Evolutionary conservation across 1,139 yeast species (phyloP).

Genomic region (Pichia norvegensis): DNA sequence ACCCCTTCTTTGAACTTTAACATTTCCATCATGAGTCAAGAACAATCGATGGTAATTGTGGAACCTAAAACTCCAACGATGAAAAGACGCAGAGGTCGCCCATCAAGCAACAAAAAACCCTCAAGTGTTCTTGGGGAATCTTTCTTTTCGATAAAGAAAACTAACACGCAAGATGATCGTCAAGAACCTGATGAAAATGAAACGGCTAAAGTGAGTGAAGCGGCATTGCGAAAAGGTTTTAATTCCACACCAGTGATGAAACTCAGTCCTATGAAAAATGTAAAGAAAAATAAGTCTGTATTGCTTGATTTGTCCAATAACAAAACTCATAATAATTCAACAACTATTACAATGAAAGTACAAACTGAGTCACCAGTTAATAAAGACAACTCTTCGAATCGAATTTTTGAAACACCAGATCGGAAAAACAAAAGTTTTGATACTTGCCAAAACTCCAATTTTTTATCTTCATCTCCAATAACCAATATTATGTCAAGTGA

Average conservation of each 20-base stretch:
- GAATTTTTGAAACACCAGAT: background rate
- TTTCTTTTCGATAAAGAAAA: constrained; percentile 18
- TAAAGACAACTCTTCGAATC: background rate
- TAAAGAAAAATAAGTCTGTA: constrained; percentile 5
- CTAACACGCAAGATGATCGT: background rate
- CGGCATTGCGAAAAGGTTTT: constrained; percentile 26
- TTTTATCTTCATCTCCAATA: constrained; percentile 13
- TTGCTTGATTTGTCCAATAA: constrained; percentile 2
- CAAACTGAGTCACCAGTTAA: background rate
- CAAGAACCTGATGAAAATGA: constrained; percentile 7
- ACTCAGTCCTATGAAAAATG: constrained; percentile 24
- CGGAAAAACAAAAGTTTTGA: background rate
- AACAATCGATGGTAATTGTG: background rate
- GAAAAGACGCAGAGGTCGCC: constrained; percentile 27
- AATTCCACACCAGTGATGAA: constrained; percentile 30
- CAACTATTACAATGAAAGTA: background rate
- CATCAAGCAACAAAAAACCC: constrained; percentile 20
- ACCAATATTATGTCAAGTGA: constrained; percentile 10
- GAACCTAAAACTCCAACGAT: constrained; percentile 16
- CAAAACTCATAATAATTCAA: background rate
- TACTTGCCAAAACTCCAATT: background rate
- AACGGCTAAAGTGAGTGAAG: constrained; percentile 9
- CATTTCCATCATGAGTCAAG: background rate
- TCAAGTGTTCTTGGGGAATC: constrained; percentile 22
- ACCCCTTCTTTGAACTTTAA: background rate